Conservation (phyloP, 176 grass and related monocot species). For the Carex pumila region DNA sequence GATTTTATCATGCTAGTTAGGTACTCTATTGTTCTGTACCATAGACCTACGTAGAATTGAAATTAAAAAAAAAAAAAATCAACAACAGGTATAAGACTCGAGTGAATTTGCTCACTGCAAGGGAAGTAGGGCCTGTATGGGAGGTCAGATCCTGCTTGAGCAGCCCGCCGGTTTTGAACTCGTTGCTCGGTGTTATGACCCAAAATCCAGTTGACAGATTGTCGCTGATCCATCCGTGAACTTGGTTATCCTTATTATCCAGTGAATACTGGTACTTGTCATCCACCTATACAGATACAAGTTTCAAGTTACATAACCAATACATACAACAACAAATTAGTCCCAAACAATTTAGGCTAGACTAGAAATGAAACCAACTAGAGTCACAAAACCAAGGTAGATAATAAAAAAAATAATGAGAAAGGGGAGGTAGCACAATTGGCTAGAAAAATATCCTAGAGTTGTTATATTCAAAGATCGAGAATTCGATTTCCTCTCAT, state of each 20-base stretch:
- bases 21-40: not conserved
- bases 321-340: not conserved
- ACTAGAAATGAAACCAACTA: too few species aligned
- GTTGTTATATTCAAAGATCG: too few species aligned
- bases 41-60: not conserved
- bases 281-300: slow-evolving; percentile 38
- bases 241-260: slow-evolving; percentile 33
- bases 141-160: slow-evolving; percentile 63
- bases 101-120: slow-evolving; percentile 32
- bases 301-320: not conserved
- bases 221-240: slow-evolving; percentile 56
- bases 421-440: too few species aligned
- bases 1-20: not conserved
- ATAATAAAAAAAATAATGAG: too few species aligned
- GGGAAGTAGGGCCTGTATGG: slow-evolving; percentile 49
- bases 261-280: slow-evolving; percentile 66
- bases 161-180: slow-evolving; percentile 56
- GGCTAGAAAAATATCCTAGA: too few species aligned
- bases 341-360: too few species aligned
- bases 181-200: slow-evolving; percentile 55
- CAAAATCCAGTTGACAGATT: slow-evolving; percentile 43
- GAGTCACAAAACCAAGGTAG: too few species aligned
- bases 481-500: too few species aligned
- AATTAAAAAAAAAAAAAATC: not conserved
- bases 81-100: not conserved